Evolutionary conservation across 257 asterid genomes (phyloP).

Genomic region (Fraxinus pennsylvanica): DNA sequence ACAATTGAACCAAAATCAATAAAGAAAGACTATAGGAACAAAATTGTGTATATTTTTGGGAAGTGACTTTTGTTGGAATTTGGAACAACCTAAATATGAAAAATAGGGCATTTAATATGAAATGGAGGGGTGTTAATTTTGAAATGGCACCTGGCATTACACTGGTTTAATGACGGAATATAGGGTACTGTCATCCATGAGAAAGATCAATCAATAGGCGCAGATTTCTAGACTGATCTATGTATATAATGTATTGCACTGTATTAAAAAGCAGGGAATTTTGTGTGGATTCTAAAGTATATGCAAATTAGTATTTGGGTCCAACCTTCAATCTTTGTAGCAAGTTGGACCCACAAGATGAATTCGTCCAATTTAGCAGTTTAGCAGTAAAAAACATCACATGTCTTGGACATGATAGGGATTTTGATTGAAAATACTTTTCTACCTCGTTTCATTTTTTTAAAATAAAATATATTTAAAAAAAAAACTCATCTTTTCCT

Average conservation of each 20-base stretch:
- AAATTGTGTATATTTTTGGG: neutral
- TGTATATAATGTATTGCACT: neutral
- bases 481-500: too few relatives aligned
- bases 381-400: too few relatives aligned
- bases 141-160: neutral
- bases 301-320: neutral
- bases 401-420: too few relatives aligned
- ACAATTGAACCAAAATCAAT: neutral
- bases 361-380: too few relatives aligned
- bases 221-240: neutral
- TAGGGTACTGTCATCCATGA: neutral
- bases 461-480: too few relatives aligned
- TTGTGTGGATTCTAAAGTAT: neutral
- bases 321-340: neutral
- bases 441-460: too few relatives aligned
- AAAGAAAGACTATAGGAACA: neutral
- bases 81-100: neutral
- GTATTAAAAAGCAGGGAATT: neutral
- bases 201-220: neutral
- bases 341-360: neutral
- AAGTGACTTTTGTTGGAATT: neutral
- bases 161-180: neutral
- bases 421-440: too few relatives aligned
- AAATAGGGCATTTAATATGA: neutral
- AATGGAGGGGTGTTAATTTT: neutral